phyloP scores from a whole-genome alignment of 1,284 basidiomycete genomes.

The Fereydounia khargensis region DNA sequence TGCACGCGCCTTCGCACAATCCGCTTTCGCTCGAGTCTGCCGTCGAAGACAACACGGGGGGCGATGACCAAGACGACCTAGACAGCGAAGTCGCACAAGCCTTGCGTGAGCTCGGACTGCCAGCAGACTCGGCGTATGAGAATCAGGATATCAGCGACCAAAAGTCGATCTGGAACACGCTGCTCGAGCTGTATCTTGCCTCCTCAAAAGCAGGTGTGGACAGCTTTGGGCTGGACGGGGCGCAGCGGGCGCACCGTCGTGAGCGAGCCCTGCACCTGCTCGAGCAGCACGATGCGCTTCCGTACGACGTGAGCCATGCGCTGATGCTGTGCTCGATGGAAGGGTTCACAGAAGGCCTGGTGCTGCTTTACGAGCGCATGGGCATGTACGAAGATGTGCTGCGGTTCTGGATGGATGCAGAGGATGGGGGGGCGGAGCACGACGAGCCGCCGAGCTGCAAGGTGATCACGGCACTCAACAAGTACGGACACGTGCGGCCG shows the following conservation, averaged over 20 bases:
- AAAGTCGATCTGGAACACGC: constrained; percentile 88
- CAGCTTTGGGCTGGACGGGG: constrained; percentile 4
- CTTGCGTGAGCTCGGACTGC: constrained; percentile 9
- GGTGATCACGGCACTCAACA: constrained; percentile 70
- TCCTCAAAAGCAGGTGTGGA: constrained; percentile 52
- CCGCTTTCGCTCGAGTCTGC: constrained; percentile 3
- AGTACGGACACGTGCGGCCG: constrained; percentile 71
- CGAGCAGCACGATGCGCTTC: constrained; percentile 60
- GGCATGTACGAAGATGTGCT: constrained; percentile 95
- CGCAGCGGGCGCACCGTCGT: constrained; percentile 1
- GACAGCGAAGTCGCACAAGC: constrained; percentile 12
- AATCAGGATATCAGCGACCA: constrained; percentile 71
- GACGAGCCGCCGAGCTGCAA: constrained; percentile 58
- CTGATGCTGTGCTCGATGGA: constrained; percentile 85
- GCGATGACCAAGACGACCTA: constrained; percentile 1
- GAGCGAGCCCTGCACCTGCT: constrained; percentile 38
- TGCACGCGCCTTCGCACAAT: constrained; percentile 1
- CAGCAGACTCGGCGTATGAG: constrained; percentile 57
- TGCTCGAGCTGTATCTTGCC: constrained; percentile 87
- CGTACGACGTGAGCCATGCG: constrained; percentile 86
- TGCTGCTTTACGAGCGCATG: constrained; percentile 85
- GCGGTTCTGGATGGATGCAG: constrained; percentile 74
- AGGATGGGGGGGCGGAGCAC: too few species aligned
- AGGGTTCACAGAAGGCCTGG: constrained; percentile 77
- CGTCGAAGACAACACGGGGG: constrained; percentile 7